Conservation (phyloP, 1,284 basidiomycete genomes). For the Trametes versicolor region DNA sequence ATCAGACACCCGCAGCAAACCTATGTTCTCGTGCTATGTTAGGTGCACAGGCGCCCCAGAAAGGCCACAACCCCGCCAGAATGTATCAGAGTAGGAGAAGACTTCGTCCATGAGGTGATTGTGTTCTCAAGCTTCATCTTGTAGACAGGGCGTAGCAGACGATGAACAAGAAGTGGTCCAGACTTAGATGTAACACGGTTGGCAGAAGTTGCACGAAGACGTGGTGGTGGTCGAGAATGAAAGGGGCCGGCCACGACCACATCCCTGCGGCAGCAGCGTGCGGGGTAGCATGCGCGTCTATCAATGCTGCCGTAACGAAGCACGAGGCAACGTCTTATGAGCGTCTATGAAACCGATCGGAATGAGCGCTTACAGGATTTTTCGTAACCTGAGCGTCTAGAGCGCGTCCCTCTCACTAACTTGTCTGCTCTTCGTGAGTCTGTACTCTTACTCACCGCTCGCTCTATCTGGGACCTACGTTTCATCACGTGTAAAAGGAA, state of each 20-base stretch:
- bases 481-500: no score
- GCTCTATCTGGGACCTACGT: no score
- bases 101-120: neutral
- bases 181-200: neutral
- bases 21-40: neutral
- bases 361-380: no score
- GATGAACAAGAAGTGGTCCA: neutral
- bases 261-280: conserved; percentile 13
- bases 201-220: neutral
- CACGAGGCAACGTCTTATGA: no score
- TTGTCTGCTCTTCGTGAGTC: no score
- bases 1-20: neutral
- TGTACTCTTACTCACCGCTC: no score
- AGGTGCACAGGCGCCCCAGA: neutral
- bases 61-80: neutral
- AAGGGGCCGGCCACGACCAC: neutral
- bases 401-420: no score
- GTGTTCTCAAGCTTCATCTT: neutral
- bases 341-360: no score
- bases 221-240: neutral
- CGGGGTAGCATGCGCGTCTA: conserved; percentile 6
- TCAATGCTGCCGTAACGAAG: neutral
- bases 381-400: no score
- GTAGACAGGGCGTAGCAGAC: neutral
- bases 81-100: neutral